Percentiles rank a stretch among this genome's conserved stretches.
These are phyloP conservation scores for Sugiyamaella grinbergsii DNA, from an alignment of 1,139 yeast genomes.

Conservation along the genomic window DNA sequence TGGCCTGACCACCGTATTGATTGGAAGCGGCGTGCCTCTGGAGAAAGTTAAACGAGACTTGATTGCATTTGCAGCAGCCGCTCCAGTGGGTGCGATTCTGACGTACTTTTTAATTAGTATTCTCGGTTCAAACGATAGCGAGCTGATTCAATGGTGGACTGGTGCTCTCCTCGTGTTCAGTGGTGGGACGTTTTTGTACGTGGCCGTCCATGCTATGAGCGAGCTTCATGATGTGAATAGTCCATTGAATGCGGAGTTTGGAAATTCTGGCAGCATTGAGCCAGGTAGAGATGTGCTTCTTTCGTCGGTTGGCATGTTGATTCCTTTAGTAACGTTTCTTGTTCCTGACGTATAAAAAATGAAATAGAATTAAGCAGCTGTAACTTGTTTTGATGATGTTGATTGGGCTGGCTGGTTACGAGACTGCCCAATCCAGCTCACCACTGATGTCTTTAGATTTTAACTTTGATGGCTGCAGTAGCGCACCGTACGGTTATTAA, in stretches of 20 bases:
- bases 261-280: too few species aligned
- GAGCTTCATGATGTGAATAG: constrained; percentile 37
- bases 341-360: constrained; percentile 37
- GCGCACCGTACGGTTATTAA: too few species aligned
- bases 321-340: constrained; percentile 40
- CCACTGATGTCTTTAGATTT: too few species aligned
- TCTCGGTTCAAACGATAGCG: constrained; percentile 36
- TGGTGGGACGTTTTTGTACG: constrained; percentile 74
- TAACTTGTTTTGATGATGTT: background rate
- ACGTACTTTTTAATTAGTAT: constrained; percentile 49
- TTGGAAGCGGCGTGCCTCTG: constrained; percentile 41
- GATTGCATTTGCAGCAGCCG: constrained; percentile 52
- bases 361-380: background rate
- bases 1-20: constrained; percentile 61
- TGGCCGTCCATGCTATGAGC: constrained; percentile 64
- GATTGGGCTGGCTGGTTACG: background rate
- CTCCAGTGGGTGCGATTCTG: constrained; percentile 55
- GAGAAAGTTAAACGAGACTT: constrained; percentile 48
- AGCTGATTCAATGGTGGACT: constrained; percentile 47
- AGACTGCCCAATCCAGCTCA: too few species aligned
- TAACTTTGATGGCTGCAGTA: too few species aligned
- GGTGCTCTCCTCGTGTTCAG: constrained; percentile 59
- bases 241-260: constrained; percentile 20
- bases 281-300: constrained; percentile 28
- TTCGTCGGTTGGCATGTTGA: constrained; percentile 40